Evolutionary conservation across 805 yeast species (phyloP), one percentile per base, ranked within the genome.

Genomic region (Candida tibetensis): DNA sequence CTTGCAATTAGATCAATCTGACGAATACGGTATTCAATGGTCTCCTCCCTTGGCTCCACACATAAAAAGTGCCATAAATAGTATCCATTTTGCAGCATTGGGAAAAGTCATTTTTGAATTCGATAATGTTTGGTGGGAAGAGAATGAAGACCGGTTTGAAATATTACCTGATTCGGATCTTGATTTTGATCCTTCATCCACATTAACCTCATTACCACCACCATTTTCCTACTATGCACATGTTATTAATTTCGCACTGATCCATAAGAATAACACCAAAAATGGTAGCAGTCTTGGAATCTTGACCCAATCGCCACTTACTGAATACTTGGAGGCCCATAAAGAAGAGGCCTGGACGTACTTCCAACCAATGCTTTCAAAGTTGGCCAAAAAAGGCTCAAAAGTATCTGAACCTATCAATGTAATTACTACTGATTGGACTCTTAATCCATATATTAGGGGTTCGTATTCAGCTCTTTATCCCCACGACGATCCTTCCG

Each of bases 381-480:
- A 55, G 51, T 45, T 57, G 39, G 57, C 41, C 41, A 43, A 42
- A 41, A 41, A 29, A 21, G 42, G 42, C 12, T 36, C 34, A 4
- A 8, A 30, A 10, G 41, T 57, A 6, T 29, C 48, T 5, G 57
- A 51, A 4, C 66, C 65, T 2, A 52, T 60, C 28, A 60, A 62
- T 44, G 47, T 79, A 72, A 32, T 66, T 1, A 58, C 63, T 21
- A 76, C 91, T 0, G 65, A 78, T 18, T 91, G 98, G 98, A 82
- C 95, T 1, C 55, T 57, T 2, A 95, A 90, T 48, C 87, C 88
- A 1, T 86, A 72, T 52, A 72, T 86, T 2, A 63, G 85, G 39
- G 98, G 98, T 2, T 80, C 96, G 1, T 91, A 87, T 58, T 73
- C 86, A 8, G 89, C 90, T 0, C 74, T 86, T 39, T 58, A 66